phyloP scores from a whole-genome alignment of 768 basidiomycete genomes.

The Polyporus arcularius region DNA sequence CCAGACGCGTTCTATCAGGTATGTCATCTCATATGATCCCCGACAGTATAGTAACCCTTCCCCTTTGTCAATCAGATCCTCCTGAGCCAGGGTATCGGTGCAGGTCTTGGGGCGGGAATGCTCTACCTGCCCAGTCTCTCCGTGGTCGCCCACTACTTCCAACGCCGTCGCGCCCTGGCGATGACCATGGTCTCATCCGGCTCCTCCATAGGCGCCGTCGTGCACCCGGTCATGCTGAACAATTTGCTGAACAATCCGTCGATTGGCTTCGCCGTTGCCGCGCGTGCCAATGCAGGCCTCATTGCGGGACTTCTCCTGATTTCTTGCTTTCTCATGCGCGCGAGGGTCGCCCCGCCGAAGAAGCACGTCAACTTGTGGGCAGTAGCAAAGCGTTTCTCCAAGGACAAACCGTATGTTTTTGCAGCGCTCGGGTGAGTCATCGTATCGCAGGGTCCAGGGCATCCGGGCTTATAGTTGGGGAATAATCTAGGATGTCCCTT shows the following conservation, averaged over 20 bases:
- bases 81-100: conserved; percentile 46
- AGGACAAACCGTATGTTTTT: conserved; percentile 27
- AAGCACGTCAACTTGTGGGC: conserved; percentile 9
- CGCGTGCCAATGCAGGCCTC: conserved; percentile 30
- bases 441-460: not conserved
- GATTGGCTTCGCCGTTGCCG: conserved; percentile 30
- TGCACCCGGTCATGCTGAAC: conserved; percentile 35
- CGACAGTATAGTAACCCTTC: not conserved
- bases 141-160: conserved; percentile 48
- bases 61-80: conserved; percentile 34
- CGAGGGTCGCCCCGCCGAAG: conserved; percentile 21
- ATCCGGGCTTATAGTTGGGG: not conserved
- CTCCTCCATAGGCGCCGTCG: conserved; percentile 27
- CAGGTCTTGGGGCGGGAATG: conserved; percentile 45
- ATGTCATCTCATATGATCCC: not conserved
- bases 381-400: conserved; percentile 23
- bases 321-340: conserved; percentile 22
- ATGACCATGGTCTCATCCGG: conserved; percentile 48
- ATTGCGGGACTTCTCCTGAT: conserved; percentile 24
- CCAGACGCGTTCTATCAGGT: conserved; percentile 47
- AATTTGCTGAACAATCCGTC: conserved; percentile 21
- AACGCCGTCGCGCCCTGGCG: conserved; percentile 39
- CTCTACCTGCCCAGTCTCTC: conserved; percentile 46
- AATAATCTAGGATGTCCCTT: conserved; percentile 11
- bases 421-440: conserved; percentile 24